phyloP scores from a whole-genome alignment of 371 early-diverging fungal genomes.

The Mortierella sp. region DNA sequence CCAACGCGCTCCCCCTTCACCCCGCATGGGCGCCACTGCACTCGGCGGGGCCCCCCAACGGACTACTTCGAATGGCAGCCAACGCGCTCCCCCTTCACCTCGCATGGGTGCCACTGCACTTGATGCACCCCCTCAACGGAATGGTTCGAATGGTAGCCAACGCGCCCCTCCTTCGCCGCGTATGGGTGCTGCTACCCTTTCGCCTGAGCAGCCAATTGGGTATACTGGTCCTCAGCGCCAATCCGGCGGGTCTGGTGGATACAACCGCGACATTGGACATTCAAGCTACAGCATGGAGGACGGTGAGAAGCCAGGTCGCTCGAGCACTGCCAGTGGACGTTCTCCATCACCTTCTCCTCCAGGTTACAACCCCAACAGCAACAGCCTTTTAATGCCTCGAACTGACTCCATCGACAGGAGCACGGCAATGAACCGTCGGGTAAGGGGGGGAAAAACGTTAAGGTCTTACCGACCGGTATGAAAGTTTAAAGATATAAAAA shows the following conservation, averaged over 20 bases:
- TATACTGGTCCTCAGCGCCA: constrained; percentile 17
- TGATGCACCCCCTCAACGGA: constrained; percentile 1
- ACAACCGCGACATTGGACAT: constrained; percentile 16
- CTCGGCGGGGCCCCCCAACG: too few relatives aligned
- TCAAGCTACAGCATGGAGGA: constrained; percentile 32
- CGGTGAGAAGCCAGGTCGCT: constrained; percentile 22
- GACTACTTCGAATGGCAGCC: too few relatives aligned
- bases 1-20: too few relatives aligned
- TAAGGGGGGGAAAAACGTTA: constrained; percentile 1
- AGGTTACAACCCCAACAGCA: neutral
- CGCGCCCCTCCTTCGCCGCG: constrained; percentile 21
- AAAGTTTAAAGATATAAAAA: too few relatives aligned
- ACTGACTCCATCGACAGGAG: constrained; percentile 26
- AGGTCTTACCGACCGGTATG: too few relatives aligned
- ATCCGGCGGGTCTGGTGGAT: constrained; percentile 10
- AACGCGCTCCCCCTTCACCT: too few relatives aligned
- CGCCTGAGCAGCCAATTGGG: constrained; percentile 24
- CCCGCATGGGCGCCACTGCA: too few relatives aligned
- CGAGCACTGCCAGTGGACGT: constrained; percentile 29
- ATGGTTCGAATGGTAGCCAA: constrained; percentile 18
- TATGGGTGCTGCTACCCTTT: constrained; percentile 7
- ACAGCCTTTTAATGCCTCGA: constrained; percentile 2
- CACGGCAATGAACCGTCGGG: constrained; percentile 39
- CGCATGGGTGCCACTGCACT: neutral
- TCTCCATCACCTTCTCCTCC: constrained; percentile 7